Evolutionary conservation across 306 rosid genomes (phyloP), one percentile per base, ranked within the genome.

Genomic region (Comarum palustre): DNA sequence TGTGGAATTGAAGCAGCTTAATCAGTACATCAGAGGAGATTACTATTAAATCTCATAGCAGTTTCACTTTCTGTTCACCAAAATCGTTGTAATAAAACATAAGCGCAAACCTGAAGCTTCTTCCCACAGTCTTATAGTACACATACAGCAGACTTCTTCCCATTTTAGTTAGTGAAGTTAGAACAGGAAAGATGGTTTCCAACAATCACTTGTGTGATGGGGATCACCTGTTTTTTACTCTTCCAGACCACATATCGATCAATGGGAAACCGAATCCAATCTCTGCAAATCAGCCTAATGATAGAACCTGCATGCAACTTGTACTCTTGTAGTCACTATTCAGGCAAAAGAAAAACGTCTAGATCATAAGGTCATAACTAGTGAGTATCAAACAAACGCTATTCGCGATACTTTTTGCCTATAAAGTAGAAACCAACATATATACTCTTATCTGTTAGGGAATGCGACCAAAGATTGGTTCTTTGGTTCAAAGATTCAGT

Each of bases 1-100:
- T 27, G 96, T 96, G 74, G 99, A 91, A 85, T 31, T 94, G 80
- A 84, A 76, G 75, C 85, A 77, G 77, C 80, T 94, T 20, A 87
- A 83, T 25, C 93, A 86, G 52, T 94, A 84, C 70, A 85, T 94
- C 51, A 84, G 71, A 77, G 98, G 98, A 63, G 80, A 86, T 55
- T 91, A 89, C 83, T 91, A 86, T 42, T 86, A 79, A 74, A 72
- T 6, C 13, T 45, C 32, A 42, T 29, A 10, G 19, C 6, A 41
- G 50, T 55, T 68, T 47, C 51, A 66, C 19, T 68, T 36, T 47
- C 45, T 27, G 32, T 51, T 65, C 69, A 41, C 45, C 29, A 39
- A 57, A 25, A 63, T 5, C 22, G 2, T 19, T 2, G 27, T 55
- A 39, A 12, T 5, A 43, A 50, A 72, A 57, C 65, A 24, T 24